These are phyloP conservation scores for Corallochytrium limacisporum DNA, from an alignment of 78 protist species.

Conservation along the genomic window DNA sequence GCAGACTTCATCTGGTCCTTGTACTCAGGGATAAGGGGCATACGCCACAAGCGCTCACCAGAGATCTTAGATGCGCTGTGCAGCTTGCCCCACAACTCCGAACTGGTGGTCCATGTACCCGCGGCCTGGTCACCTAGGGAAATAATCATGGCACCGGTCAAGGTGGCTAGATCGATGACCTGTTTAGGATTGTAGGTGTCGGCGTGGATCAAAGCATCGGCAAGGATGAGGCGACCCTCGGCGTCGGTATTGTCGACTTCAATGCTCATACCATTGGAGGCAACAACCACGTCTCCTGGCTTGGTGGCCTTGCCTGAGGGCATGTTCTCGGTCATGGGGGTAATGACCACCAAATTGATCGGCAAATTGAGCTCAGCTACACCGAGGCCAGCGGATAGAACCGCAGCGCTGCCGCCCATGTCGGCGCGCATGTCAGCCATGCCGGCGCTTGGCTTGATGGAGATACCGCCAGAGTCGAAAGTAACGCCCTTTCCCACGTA, in stretches of 20 bases:
- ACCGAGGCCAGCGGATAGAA: slow-evolving; percentile 34
- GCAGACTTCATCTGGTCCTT: neutral
- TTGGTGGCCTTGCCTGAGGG: slow-evolving; percentile 38
- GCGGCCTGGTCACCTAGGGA: slow-evolving; percentile 52
- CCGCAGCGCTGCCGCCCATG: slow-evolving; percentile 75
- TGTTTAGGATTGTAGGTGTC: slow-evolving; percentile 17
- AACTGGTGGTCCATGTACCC: slow-evolving; percentile 25
- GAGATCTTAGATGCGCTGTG: neutral
- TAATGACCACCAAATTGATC: slow-evolving; percentile 14
- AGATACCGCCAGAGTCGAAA: slow-evolving; percentile 62
- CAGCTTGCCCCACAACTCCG: neutral
- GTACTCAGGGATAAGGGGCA: neutral
- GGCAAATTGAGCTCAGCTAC: slow-evolving; percentile 11
- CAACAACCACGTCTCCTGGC: slow-evolving; percentile 51
- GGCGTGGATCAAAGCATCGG: slow-evolving; percentile 42
- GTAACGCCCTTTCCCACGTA: slow-evolving; percentile 76
- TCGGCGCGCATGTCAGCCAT: slow-evolving; percentile 72
- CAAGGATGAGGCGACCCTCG: slow-evolving; percentile 71
- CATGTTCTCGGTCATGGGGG: slow-evolving; percentile 63
- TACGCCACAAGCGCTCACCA: neutral
- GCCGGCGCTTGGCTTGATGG: slow-evolving; percentile 46
- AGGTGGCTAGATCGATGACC: slow-evolving; percentile 65
- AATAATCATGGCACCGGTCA: slow-evolving; percentile 72
- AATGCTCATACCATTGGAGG: slow-evolving; percentile 40
- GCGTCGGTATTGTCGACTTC: slow-evolving; percentile 86